Evolutionary conservation across 106 monocot species (phyloP).

Genomic region (Dioscorea zingiberensis): DNA sequence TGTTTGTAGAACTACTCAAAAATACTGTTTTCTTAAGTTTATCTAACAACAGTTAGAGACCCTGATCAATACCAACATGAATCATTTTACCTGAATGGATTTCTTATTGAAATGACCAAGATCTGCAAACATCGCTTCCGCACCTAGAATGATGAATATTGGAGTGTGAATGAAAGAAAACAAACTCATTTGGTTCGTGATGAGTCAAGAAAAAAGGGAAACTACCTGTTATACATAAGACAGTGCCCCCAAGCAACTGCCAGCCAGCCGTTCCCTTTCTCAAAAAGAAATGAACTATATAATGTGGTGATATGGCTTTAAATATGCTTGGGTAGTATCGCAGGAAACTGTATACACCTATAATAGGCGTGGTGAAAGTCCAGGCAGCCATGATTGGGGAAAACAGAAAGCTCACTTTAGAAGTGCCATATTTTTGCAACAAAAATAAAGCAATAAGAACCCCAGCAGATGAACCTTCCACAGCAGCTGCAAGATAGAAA

Average conservation of each 20-base stretch:
- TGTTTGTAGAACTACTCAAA: too few species aligned
- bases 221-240: conserved; percentile 80
- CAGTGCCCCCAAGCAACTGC: conserved; percentile 68
- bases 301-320: conserved; percentile 69
- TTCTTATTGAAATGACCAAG: conserved; percentile 87
- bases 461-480: conserved; percentile 50
- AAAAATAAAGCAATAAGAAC: conserved; percentile 61
- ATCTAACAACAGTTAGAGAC: too few species aligned
- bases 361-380: conserved; percentile 63
- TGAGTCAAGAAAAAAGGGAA: not conserved
- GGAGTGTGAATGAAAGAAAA: not conserved
- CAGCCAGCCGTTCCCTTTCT: conserved; percentile 52
- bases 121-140: conserved; percentile 93
- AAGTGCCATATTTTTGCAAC: conserved; percentile 68
- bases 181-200: too few species aligned
- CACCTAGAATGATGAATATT: conserved; percentile 27
- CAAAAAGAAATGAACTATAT: conserved; percentile 57
- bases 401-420: conserved; percentile 73
- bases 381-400: conserved; percentile 84
- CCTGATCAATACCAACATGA: too few species aligned
- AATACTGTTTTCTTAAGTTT: too few species aligned
- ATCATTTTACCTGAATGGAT: conserved; percentile 60
- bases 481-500: conserved; percentile 26
- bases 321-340: conserved; percentile 63
- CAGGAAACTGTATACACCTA: conserved; percentile 62